A percentile compares a stretch with the other conserved stretches of the same genome.
Evolutionary conservation across 306 rosid species (phyloP).

Genomic region (Prinsepia uniflora): DNA sequence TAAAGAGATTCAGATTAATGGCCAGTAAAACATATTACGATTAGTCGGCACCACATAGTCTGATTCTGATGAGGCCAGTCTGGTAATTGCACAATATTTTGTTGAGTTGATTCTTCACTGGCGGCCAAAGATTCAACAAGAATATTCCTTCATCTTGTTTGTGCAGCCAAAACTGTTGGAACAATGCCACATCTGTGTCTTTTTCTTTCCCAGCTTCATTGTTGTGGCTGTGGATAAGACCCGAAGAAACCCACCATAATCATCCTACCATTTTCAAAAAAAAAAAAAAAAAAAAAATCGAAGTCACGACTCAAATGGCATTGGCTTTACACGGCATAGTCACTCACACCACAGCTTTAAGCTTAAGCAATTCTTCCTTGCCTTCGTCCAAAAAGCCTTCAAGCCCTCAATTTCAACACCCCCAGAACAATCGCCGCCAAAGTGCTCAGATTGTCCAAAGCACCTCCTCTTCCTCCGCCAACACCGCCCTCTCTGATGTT

Average conservation of each 20-base stretch:
- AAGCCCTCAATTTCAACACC: conserved; percentile 11
- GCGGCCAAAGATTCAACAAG: not conserved
- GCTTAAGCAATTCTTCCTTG: conserved; percentile 16
- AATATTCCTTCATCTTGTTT: conserved; percentile 16
- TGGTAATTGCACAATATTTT: not conserved
- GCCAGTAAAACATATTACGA: not conserved
- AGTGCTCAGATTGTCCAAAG: not conserved
- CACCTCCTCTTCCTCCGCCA: conserved; percentile 27
- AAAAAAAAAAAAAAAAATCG: not conserved
- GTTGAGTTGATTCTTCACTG: not conserved
- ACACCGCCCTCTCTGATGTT: conserved; percentile 35
- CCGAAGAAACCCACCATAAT: not conserved
- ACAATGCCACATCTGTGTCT: not conserved
- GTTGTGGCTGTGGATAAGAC: conserved; percentile 5
- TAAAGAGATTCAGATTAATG: too few relatives aligned
- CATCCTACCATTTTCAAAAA: not conserved
- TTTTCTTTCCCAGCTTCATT: not conserved
- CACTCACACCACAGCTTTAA: conserved; percentile 31
- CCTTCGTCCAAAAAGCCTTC: conserved; percentile 23
- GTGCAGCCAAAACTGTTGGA: not conserved
- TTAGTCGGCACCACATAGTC: not conserved
- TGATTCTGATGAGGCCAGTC: not conserved
- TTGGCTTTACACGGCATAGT: conserved; percentile 30
- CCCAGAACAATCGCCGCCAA: conserved; percentile 15
- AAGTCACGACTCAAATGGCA: conserved; percentile 21